phyloP scores from a whole-genome alignment of 768 basidiomycete genomes.

The Pleurotus platypus region DNA sequence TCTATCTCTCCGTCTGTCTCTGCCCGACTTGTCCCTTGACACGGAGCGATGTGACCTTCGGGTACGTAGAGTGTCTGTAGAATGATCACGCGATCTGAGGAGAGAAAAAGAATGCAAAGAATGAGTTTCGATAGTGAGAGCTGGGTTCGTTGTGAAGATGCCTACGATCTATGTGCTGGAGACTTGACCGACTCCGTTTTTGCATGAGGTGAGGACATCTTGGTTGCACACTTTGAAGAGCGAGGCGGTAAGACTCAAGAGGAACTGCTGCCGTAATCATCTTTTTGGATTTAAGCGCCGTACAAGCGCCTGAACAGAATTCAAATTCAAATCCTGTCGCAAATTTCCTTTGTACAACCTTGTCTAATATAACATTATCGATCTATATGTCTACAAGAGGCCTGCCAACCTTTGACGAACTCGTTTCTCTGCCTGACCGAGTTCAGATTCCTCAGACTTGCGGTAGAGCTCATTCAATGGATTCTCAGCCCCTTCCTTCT shows the following conservation, averaged over 20 bases:
- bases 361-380: background rate
- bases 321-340: background rate
- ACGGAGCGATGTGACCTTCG: conserved; percentile 68
- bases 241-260: background rate
- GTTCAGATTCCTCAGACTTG: conserved; percentile 45
- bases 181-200: conserved; percentile 66
- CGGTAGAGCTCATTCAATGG: conserved; percentile 54
- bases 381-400: conserved; percentile 22
- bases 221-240: background rate
- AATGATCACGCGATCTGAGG: conserved; percentile 65
- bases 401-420: conserved; percentile 47
- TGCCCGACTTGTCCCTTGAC: conserved; percentile 60
- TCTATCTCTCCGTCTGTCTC: conserved; percentile 50
- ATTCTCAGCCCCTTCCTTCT: conserved; percentile 51
- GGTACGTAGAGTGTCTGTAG: conserved; percentile 73
- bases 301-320: background rate
- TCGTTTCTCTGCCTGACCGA: conserved; percentile 57
- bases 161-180: conserved; percentile 60
- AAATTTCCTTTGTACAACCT: background rate
- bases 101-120: conserved; percentile 4
- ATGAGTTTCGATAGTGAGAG: too few species aligned
- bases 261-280: too few species aligned
- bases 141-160: conserved; percentile 9
- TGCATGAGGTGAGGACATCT: conserved; percentile 26
- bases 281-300: background rate